Evolutionary conservation across 2,329 filamentous ascomycete species (phyloP), one percentile per base, ranked within the genome.

Genomic region (Coniella vitis): DNA sequence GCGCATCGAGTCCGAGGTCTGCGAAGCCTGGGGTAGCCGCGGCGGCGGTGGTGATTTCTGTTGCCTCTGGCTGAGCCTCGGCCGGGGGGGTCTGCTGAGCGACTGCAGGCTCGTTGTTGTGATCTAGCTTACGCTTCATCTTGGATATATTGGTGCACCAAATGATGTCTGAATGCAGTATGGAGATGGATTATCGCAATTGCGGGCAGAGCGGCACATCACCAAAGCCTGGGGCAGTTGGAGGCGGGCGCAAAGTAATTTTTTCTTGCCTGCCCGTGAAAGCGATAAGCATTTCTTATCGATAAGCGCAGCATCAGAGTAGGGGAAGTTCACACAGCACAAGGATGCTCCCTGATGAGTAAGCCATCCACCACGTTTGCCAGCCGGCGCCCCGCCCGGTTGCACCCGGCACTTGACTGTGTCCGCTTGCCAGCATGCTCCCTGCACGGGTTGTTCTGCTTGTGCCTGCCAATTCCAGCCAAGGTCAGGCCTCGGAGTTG

Each of bases 1-100:
- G 83, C 9, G 89, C 70, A 63, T 98, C 93, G 54, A 98, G 81
- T 54, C 82, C 83, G 53, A 97, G 77, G 49, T 81, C 78, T 55
- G 84, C 75, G 62, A 97, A 98, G 81, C 63, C 17, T 73, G 67
- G 32, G 61, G 57, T 19, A 62, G 57, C 22, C 54, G 53, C 37
- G 20, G 48, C 47, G 47, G 60, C 54, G 38, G 48, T 48, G 47
- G 60, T 54, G 38, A 60, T 56, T 29, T 57, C 58, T 16, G 51
- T 52, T 32, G 57, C 38, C 5, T 29, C 49, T 48, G 49, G 38
- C 48, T 57, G 62, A 47, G 52, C 57, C 39, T 62, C 38, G 47
- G 63, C 57, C 42, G 61, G 60, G 43, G 57, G 55, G 35, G 56
- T 59, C 36, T 68, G 62, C 14, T 62, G 55, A 13, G 58, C 56